Percentiles rank a stretch among this genome's conserved stretches.
These are phyloP conservation scores for Cladorrhinum sp. DNA, from an alignment of 2,329 filamentous ascomycete species.

Conservation along the genomic window DNA sequence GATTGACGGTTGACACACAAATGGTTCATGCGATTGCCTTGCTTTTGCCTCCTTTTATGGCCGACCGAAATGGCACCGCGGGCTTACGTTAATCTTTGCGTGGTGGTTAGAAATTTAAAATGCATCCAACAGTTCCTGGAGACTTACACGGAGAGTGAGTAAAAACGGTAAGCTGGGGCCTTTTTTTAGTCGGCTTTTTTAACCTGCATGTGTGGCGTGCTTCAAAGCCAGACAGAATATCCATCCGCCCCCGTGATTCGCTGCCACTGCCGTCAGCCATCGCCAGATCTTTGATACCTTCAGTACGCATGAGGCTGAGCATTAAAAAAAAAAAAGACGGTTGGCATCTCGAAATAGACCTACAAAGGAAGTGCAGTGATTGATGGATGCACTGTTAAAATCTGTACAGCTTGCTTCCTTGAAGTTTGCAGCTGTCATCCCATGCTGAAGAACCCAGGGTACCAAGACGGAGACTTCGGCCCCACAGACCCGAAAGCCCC, in stretches of 20 bases:
- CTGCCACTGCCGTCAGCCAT: neutral
- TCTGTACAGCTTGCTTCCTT: too few species aligned
- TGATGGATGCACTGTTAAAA: neutral
- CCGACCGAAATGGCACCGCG: neutral
- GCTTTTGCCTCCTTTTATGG: too few species aligned
- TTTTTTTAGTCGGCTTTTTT: neutral
- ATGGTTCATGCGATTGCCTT: neutral
- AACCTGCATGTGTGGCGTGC: neutral
- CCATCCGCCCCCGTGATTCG: neutral
- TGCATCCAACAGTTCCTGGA: neutral
- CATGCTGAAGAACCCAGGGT: neutral
- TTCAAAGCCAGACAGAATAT: neutral
- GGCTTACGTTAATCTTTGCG: neutral
- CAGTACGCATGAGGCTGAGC: neutral
- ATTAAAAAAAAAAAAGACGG: neutral
- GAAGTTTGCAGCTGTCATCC: constrained; percentile 1
- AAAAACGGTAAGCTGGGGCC: neutral
- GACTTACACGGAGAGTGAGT: neutral
- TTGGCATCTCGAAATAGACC: neutral
- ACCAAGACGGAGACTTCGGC: constrained; percentile 6
- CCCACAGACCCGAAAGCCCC: constrained; percentile 5
- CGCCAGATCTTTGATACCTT: neutral
- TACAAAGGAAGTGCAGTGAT: neutral
- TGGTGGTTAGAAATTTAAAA: too few species aligned
- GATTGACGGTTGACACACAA: too few species aligned